Percentiles rank a stretch among this genome's conserved stretches.
Evolutionary conservation across 2,329 filamentous ascomycete genomes (phyloP).

Genomic region (Aspergillus eucalypticola): DNA sequence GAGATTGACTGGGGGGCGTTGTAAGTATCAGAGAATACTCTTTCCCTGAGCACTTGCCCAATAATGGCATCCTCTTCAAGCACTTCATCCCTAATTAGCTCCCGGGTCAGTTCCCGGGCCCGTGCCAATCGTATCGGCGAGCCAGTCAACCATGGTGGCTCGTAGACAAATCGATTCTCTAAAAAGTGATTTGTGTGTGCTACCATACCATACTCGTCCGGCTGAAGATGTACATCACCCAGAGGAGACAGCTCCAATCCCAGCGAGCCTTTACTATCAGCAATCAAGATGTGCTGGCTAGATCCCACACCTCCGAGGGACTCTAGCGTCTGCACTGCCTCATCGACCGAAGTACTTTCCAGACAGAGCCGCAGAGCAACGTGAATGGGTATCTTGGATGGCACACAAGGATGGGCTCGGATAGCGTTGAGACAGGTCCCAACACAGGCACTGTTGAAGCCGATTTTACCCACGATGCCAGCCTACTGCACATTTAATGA

Average conservation of each 20-base stretch:
- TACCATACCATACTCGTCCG: constrained; percentile 35
- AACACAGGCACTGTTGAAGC: constrained; percentile 60
- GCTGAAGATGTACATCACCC: constrained; percentile 37
- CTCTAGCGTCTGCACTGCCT: constrained; percentile 50
- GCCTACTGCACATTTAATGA: constrained; percentile 32
- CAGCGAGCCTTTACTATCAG: constrained; percentile 42
- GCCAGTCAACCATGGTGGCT: constrained; percentile 35
- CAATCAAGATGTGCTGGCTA: constrained; percentile 58
- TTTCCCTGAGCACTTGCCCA: constrained; percentile 27
- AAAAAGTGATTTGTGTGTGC: constrained; percentile 51
- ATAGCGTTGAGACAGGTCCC: constrained; percentile 65
- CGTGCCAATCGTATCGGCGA: constrained; percentile 36
- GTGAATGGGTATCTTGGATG: constrained; percentile 59
- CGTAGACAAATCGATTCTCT: constrained; percentile 34
- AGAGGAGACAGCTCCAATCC: constrained; percentile 33
- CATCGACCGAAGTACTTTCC: constrained; percentile 51
- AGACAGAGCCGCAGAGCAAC: constrained; percentile 59
- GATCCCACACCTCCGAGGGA: constrained; percentile 54
- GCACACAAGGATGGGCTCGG: constrained; percentile 56
- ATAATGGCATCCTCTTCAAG: constrained; percentile 23
- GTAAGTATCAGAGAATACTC: constrained; percentile 39
- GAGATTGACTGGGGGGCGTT: constrained; percentile 41
- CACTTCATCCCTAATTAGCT: constrained; percentile 24
- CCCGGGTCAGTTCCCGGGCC: constrained; percentile 25
- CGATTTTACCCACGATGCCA: constrained; percentile 65